Conservation (phyloP, 2,329 filamentous ascomycete species). For the Botrytis galanthina region DNA sequence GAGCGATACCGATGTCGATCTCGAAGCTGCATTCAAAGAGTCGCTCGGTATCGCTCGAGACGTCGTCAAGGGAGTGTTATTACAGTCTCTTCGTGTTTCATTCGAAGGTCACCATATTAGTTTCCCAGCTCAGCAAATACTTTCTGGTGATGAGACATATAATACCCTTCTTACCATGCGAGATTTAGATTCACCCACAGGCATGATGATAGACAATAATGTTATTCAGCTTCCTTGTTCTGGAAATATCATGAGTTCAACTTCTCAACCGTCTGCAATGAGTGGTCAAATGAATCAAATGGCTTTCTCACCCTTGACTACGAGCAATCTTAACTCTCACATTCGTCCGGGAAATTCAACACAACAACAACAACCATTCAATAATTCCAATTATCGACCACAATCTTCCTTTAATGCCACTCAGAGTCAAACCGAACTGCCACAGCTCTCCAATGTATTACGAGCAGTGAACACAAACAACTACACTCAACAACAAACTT, state of each 20-base stretch:
- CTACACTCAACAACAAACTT: neutral
- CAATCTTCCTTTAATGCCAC: neutral
- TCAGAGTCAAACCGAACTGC: constrained; percentile 7
- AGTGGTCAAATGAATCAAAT: neutral
- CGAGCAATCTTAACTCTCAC: constrained; percentile 14
- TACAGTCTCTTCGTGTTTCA: neutral
- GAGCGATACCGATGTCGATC: constrained; percentile 14
- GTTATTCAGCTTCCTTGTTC: constrained; percentile 15
- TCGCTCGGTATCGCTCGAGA: constrained; percentile 15
- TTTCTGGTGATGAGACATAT: neutral
- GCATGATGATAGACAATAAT: neutral
- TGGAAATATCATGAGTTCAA: constrained; percentile 3
- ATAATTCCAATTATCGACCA: neutral
- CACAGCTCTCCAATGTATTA: constrained; percentile 9
- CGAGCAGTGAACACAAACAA: neutral
- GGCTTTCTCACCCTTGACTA: neutral
- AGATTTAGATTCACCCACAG: neutral
- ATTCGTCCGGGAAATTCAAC: neutral
- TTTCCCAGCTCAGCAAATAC: neutral
- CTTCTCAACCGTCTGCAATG: neutral
- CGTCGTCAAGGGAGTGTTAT: constrained; percentile 13
- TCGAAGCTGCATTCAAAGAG: constrained; percentile 20
- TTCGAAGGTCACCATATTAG: constrained; percentile 11
- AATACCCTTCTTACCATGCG: neutral
- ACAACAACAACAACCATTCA: constrained; percentile 1